Base-by-base conservation (phyloP, 805 yeast species). In the Ogataea philodendri region DNA sequence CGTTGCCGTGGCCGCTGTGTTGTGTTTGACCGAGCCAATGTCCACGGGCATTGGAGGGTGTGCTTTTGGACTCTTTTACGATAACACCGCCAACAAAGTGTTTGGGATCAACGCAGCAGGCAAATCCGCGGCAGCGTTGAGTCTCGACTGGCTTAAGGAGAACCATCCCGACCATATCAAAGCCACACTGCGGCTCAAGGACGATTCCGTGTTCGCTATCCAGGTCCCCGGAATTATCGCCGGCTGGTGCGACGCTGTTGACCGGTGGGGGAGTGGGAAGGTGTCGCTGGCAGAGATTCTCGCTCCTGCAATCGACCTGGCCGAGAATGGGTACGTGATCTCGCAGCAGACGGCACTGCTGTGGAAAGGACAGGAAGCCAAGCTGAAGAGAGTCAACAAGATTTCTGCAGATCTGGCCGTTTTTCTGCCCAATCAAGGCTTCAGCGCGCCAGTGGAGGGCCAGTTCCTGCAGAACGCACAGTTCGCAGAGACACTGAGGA, bases 141-240 rank as follows among this genome's bases (percentile, higher is more conserved):
- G 68, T 2, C 56, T 80, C 9, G 80, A 78, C 10, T 59, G 66
- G 42, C 65, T 79, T 3, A 55, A 61, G 40, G 52, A 67, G 31
- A 50, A 62, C 27, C 35, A 43, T 24, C 64, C 69, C 11, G 62
- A 66, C 14, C 74, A 73, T 11, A 60, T 72, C 25, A 55, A 65
- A 7, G 65, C 74, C 23, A 59, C 62, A 17, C 20, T 37, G 29
- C 67, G 86, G 50, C 63, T 83, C 19, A 76, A 76, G 0, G 49
- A 49, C 9, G 62, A 62, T 19, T 78, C 85, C 2, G 71, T 78
- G 3, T 76, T 75, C 39, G 60, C 81, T 0, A 74, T 80, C 6
- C 80, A 78, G 33, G 88, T 84, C 4, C 93, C 93, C 0, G 94
- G 94, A 4, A 81, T 86, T 1, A 69, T 83, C 30, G 85, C 86